phyloP scores from a whole-genome alignment of 768 basidiomycete species.

The Amanita rimosa region DNA sequence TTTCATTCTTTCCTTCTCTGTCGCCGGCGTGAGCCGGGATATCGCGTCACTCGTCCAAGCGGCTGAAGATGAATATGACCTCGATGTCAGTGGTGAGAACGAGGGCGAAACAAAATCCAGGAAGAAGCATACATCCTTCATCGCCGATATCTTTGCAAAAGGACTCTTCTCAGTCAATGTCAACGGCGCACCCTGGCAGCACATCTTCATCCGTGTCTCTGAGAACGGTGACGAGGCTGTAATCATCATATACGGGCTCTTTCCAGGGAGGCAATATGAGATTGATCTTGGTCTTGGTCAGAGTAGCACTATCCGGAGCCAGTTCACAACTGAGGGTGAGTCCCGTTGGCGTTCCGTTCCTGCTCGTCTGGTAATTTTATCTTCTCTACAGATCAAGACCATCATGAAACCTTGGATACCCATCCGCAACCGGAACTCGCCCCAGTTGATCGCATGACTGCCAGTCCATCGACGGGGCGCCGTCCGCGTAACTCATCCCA shows the following conservation, averaged over 20 bases:
- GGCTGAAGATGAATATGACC: conserved; percentile 23
- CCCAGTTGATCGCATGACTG: conserved; percentile 16
- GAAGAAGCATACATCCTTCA: conserved; percentile 24
- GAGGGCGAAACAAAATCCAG: conserved; percentile 2
- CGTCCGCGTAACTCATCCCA: conserved; percentile 9
- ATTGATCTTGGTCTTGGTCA: conserved; percentile 70
- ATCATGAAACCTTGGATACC: conserved; percentile 19
- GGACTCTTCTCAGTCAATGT: conserved; percentile 66
- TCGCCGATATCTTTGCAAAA: conserved; percentile 58
- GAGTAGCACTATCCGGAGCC: conserved; percentile 35
- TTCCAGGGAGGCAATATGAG: conserved; percentile 86
- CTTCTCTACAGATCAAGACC: conserved; percentile 15
- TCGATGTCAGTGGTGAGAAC: conserved; percentile 11
- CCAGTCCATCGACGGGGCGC: conserved; percentile 22
- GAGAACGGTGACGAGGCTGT: conserved; percentile 80
- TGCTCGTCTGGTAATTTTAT: neutral
- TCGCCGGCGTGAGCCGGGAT: conserved; percentile 25
- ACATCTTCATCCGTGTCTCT: conserved; percentile 69
- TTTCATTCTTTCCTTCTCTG: conserved; percentile 54
- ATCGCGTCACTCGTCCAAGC: conserved; percentile 31
- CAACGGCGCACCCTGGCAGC: conserved; percentile 69
- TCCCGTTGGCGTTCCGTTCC: conserved; percentile 8
- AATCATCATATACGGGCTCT: conserved; percentile 82
- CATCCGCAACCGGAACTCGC: conserved; percentile 24
- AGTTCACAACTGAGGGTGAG: conserved; percentile 60